Evolutionary conservation across 768 basidiomycete genomes (phyloP), one percentile per base, ranked within the genome.

Genomic region (Rhodotorula kratochvilovae): DNA sequence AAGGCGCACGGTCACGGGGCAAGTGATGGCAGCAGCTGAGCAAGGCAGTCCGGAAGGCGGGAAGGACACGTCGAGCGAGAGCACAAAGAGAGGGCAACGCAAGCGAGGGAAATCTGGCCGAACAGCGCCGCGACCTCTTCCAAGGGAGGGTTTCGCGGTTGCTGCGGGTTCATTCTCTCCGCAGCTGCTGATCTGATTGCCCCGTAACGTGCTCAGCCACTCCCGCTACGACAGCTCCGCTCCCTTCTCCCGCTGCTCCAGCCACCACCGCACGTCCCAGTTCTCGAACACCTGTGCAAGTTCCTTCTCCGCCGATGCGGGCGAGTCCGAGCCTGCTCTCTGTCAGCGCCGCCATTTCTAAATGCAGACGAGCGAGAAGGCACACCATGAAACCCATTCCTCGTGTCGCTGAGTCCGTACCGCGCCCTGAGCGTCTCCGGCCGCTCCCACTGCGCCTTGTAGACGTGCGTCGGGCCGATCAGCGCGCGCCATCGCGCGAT

Each of bases 331-430:
- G 1, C 73, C 73, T 75, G 64, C 46, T 50, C 23, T 4, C 25
- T 2, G 23, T 5, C 0, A 13, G 1, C 2, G 17, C 33, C 1
- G 3, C 12, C 11, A 15, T 10, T 2, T 15, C 0, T n/a, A 8
- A 1, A 27, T 23, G 42, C 3, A 2, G 43, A 25, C 25, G 33
- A 25, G 27, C 33, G 45, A 33, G 16, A 42, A 39, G 17, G 23
- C 71, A 46, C 43, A 72, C 77, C 77, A 36, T 78, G 77, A 36
- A 78, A 76, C 7, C 76, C 77, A 33, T 78, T 78, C 36, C 77
- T 19, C 12, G 77, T 78, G 25, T 78, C 77, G 29, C 61, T 67
- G 42, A 75, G 39, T 0, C 77, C 77, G 55, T 74, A 78, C n/a
- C 65, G n/a, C 3, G 76, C 76, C 21, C 77, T n/a, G 21, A 78